These are phyloP conservation scores for Cladosporium sp. DNA, from an alignment of 2,329 filamentous ascomycete species.

Conservation along the genomic window DNA sequence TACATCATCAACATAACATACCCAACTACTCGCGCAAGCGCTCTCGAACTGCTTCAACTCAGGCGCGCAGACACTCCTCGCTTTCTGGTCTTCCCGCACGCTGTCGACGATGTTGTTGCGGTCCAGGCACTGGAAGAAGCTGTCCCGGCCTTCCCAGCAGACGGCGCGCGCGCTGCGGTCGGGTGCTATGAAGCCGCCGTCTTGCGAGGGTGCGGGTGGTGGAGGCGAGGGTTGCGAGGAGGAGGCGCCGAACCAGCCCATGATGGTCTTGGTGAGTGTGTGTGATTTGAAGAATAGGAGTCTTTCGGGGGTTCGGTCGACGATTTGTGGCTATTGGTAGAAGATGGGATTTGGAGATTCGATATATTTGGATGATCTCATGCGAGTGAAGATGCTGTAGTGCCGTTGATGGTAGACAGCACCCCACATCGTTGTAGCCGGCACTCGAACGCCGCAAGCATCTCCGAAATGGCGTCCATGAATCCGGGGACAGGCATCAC, in stretches of 20 bases:
- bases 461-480: background rate
- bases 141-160: conserved; percentile 89
- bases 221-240: conserved; percentile 20
- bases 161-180: conserved; percentile 73
- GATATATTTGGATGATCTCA: conserved; percentile 6
- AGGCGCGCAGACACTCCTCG: conserved; percentile 51
- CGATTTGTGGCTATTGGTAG: background rate
- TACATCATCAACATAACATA: conserved; percentile 47
- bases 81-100: conserved; percentile 52
- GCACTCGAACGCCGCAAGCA: background rate
- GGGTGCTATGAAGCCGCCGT: conserved; percentile 71
- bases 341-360: background rate
- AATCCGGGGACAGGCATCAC: background rate
- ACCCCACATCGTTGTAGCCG: background rate
- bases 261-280: conserved; percentile 15
- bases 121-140: conserved; percentile 86
- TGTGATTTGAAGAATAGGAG: background rate
- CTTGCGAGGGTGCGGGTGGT: conserved; percentile 33
- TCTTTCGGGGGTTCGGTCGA: background rate
- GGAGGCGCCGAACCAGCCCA: conserved; percentile 35
- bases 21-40: conserved; percentile 89
- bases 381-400: background rate
- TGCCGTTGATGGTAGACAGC: background rate
- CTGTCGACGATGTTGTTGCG: conserved; percentile 75
- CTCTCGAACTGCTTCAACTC: conserved; percentile 68